These are phyloP conservation scores for Pseudogymnoascus destructans DNA, from an alignment of 2,329 filamentous ascomycete genomes.

Conservation along the genomic window DNA sequence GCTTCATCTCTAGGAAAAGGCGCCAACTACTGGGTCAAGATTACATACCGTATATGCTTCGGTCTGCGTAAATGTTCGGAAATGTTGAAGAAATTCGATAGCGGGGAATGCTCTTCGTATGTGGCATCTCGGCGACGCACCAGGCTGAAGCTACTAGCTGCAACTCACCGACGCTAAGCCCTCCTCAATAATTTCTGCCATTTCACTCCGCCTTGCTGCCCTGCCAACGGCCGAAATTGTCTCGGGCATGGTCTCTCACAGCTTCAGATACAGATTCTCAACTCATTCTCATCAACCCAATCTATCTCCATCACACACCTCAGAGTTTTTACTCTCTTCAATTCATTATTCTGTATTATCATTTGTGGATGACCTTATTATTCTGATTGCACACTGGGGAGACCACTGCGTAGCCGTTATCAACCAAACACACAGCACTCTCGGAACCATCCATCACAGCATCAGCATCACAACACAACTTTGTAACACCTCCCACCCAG, in stretches of 20 bases:
- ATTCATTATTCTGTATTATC: conserved; percentile 23
- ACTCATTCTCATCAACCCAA: not conserved
- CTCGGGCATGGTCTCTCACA: not conserved
- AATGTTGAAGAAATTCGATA: not conserved
- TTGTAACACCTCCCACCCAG: not conserved
- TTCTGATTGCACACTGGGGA: not conserved
- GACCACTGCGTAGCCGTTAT: not conserved
- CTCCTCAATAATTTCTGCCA: not conserved
- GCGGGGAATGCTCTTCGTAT: not conserved
- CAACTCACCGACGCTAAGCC: not conserved
- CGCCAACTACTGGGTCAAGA: not conserved
- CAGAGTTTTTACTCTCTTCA: conserved; percentile 17
- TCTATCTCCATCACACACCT: not conserved
- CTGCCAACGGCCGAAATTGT: not conserved
- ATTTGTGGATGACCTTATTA: not conserved
- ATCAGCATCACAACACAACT: not conserved
- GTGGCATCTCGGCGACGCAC: not conserved
- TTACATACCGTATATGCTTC: not conserved
- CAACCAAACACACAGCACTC: conserved; percentile 12
- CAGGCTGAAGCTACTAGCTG: not conserved
- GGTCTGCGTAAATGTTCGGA: not conserved
- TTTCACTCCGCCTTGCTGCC: not conserved
- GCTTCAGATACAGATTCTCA: not conserved
- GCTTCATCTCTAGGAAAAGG: not conserved
- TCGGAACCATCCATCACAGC: conserved; percentile 14